phyloP scores from a whole-genome alignment of 805 yeast genomes.

The Torulaspora gathmanii region DNA sequence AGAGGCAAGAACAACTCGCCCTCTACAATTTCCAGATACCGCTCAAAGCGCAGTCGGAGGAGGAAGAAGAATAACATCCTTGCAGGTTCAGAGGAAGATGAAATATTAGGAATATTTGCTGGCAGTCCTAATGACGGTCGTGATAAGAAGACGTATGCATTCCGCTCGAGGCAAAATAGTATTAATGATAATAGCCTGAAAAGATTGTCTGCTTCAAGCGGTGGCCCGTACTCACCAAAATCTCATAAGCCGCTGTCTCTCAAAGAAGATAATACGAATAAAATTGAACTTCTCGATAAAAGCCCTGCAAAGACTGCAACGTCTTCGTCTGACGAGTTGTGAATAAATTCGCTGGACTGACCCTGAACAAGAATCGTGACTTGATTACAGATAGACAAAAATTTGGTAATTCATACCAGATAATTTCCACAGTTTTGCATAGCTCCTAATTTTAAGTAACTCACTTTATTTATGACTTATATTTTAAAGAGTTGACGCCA shows the following conservation, averaged over 20 bases:
- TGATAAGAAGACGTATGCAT: constrained; percentile 3
- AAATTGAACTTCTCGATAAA: constrained; percentile 4
- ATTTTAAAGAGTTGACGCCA: constrained; percentile 29
- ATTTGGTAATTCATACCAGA: neutral
- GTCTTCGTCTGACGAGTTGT: constrained; percentile 2
- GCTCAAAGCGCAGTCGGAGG: constrained; percentile 4
- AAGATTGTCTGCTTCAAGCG: constrained; percentile 8
- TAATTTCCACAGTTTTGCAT: neutral
- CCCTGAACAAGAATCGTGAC: neutral
- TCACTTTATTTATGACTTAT: constrained; percentile 8
- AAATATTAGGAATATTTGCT: constrained; percentile 5
- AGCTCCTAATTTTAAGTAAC: neutral
- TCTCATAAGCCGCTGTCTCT: constrained; percentile 4
- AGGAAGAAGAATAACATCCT: constrained; percentile 1
- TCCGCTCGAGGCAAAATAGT: constrained; percentile 7
- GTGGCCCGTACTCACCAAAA: constrained; percentile 10
- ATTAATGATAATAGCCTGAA: constrained; percentile 4
- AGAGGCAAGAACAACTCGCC: constrained; percentile 6
- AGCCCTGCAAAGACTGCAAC: constrained; percentile 3
- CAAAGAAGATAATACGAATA: constrained; percentile 1
- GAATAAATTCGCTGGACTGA: neutral
- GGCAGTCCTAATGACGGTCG: constrained; percentile 9
- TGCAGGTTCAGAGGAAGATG: constrained; percentile 16
- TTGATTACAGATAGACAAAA: neutral
- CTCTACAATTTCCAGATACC: constrained; percentile 1